These are phyloP conservation scores for Boletus speciosus DNA, from an alignment of 768 basidiomycete genomes.

Conservation along the genomic window DNA sequence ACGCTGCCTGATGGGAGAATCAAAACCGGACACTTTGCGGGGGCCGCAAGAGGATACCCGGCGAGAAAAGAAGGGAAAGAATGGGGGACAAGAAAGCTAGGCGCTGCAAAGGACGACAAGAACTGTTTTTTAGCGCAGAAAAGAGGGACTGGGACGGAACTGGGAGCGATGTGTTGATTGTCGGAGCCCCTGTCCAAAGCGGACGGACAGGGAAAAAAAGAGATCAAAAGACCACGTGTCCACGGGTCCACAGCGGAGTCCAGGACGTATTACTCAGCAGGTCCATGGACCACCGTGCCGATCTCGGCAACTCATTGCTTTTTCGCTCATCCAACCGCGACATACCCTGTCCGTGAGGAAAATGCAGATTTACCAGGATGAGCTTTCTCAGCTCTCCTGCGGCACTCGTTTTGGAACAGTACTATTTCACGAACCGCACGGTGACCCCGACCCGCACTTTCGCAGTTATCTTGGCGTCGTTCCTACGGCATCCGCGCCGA, in stretches of 20 bases:
- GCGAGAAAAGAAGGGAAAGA: background rate
- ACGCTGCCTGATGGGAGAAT: slow-evolving; percentile 30
- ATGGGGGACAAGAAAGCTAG: background rate
- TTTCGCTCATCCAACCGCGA: background rate
- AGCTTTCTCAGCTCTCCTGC: slow-evolving; percentile 18
- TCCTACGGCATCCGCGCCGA: slow-evolving; percentile 5
- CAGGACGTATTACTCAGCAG: slow-evolving; percentile 10
- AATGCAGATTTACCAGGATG: slow-evolving; percentile 22
- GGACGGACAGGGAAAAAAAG: slow-evolving; percentile 35
- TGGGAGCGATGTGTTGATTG: slow-evolving; percentile 32
- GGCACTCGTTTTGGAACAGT: background rate
- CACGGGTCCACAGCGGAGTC: slow-evolving; percentile 20
- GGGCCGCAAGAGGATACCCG: slow-evolving; percentile 13
- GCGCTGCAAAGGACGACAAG: slow-evolving; percentile 7
- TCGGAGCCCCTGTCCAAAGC: slow-evolving; percentile 37
- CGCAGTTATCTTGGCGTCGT: background rate
- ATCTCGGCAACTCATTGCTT: background rate
- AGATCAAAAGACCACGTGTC: slow-evolving; percentile 34
- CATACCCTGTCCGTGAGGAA: background rate
- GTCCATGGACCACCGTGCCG: slow-evolving; percentile 28
- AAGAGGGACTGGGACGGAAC: slow-evolving; percentile 10
- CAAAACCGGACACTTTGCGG: background rate
- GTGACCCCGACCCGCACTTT: background rate
- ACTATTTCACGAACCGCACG: background rate
- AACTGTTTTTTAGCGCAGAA: slow-evolving; percentile 15